Conservation (phyloP, 768 basidiomycete species). For the Hirschioporus abietinus region DNA sequence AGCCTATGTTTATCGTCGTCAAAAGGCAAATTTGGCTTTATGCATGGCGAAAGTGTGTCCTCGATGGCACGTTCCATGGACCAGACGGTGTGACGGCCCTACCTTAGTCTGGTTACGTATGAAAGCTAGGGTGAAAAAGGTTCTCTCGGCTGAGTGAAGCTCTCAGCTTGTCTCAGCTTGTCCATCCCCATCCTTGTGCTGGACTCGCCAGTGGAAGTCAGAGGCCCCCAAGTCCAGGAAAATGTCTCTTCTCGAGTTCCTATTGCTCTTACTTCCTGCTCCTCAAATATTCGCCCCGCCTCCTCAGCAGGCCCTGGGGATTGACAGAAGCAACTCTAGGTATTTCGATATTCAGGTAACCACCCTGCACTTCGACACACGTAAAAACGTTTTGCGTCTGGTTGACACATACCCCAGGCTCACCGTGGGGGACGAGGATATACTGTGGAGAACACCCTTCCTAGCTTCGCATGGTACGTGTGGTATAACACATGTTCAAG, state of each 20-base stretch:
- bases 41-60: neutral
- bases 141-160: neutral
- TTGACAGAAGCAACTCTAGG: neutral
- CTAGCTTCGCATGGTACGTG: conserved; percentile 67
- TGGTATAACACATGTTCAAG: neutral
- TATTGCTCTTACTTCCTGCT: neutral
- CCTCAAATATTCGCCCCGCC: neutral
- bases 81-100: neutral
- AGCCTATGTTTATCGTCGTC: neutral
- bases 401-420: conserved; percentile 34
- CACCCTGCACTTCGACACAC: neutral
- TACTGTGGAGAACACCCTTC: conserved; percentile 66
- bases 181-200: neutral
- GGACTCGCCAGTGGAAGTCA: neutral
- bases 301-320: neutral
- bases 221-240: neutral
- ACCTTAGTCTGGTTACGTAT: neutral
- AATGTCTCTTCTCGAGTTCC: neutral
- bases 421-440: conserved; percentile 77
- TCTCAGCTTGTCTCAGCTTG: neutral
- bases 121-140: neutral
- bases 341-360: neutral
- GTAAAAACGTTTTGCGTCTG: neutral
- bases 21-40: neutral
- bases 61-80: neutral